Base-by-base conservation (phyloP, 257 asterid genomes). In the Agastache rugosa region DNA sequence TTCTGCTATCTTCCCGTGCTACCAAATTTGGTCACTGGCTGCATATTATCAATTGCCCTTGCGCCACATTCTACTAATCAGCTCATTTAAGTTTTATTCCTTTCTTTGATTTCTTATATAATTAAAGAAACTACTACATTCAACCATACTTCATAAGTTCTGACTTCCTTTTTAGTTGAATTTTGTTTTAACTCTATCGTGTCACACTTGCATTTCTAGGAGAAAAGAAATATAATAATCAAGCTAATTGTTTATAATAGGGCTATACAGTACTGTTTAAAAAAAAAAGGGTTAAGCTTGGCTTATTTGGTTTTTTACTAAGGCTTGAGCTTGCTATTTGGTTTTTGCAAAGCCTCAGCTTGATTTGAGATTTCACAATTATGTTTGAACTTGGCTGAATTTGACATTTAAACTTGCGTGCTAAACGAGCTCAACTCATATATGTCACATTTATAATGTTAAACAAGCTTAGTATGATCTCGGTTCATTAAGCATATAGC, bases 11-110 rank as follows among this genome's bases (percentile, higher is more conserved):
- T 58, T 22, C 35, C 1, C 29, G 8, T 75, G 39, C 56, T 71
- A 47, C 71, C 82, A 94, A 97, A 90, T 92, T 82, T 98, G 96
- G 58, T 92, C 97, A 16, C 99, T 94, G 81, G 98, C 99, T 70
- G 96, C 96, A 64, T 88, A 90, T 82, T 94, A 92, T 79, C 92
- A 87, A 85, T 95, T 94, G 68, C 99, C 99, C 10, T 58, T 94
- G 85, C 97, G 99, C 54, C 98, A 94, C 84, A 90, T 94, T 81
- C 78, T 92, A 54, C 79, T 95, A 97, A 97, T 92, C 62, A 75
- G 88, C 41, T 60, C 69, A 63, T 73, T 73, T 16, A 23, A 19
- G 6, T 35, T 55, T 42, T 31, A 19, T 51, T 58, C 23, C 10
- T 81, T 39, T 67, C 35, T 11, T 11, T 50, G 25, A 8, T 47